Conservation (phyloP, 2,329 filamentous ascomycete species). For the Huntiella bhutanensis region DNA sequence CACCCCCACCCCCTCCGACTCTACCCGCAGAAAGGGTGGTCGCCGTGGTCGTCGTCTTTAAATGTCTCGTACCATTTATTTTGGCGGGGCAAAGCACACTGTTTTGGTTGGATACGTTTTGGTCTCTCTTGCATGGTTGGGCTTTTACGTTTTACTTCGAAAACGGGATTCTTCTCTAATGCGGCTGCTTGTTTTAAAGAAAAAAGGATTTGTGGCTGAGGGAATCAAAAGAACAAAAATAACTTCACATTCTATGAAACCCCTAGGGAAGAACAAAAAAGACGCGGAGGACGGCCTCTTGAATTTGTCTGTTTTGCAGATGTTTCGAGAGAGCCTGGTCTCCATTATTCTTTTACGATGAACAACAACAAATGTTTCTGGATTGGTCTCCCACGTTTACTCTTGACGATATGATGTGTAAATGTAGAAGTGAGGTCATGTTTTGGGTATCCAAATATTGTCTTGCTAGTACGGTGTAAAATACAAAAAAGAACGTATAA, state of each 20-base stretch:
- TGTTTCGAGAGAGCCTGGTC: conserved; percentile 9
- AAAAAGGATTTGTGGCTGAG: conserved; percentile 11
- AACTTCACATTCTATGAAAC: conserved; percentile 10
- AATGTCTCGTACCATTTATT: conserved; percentile 20
- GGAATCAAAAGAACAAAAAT: conserved; percentile 13
- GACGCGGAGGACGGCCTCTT: conserved; percentile 12
- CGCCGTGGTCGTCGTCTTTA: conserved; percentile 99
- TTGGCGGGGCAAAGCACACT: conserved; percentile 6
- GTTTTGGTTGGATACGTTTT: conserved; percentile 11
- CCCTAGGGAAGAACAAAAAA: conserved; percentile 12
- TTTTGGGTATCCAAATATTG: too few species aligned
- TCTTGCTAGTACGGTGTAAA: too few species aligned
- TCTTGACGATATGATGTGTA: too few species aligned
- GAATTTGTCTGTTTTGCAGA: neutral
- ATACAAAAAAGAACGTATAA: too few species aligned
- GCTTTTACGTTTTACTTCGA: conserved; percentile 11
- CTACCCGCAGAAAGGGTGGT: conserved; percentile 99
- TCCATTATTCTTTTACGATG: conserved; percentile 13
- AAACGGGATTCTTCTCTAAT: conserved; percentile 13
- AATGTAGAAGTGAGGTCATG: too few species aligned
- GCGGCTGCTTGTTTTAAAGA: conserved; percentile 7
- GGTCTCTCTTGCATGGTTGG: conserved; percentile 2
- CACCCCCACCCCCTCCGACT: conserved; percentile 96
- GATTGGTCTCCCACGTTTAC: conserved; percentile 10
- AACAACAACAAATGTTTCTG: conserved; percentile 12